Conservation (phyloP, 164 flowering plant species). For the Magnolia kwangsiensis region DNA sequence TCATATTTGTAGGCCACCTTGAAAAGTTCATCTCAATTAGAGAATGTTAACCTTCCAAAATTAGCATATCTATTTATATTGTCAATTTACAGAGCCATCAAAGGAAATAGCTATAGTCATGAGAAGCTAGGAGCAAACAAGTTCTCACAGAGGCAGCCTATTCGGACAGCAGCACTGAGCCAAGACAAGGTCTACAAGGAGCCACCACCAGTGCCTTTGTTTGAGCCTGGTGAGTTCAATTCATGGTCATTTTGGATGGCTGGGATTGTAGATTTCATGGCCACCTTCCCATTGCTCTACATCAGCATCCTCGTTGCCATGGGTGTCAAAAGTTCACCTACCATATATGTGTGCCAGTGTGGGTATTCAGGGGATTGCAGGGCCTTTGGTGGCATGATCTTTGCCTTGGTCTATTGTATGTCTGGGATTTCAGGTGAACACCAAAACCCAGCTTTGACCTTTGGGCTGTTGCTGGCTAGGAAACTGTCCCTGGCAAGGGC, state of each 20-base stretch:
- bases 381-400: conserved; percentile 76
- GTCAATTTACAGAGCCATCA: no score
- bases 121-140: no score
- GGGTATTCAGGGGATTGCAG: conserved; percentile 56
- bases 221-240: conserved; percentile 36
- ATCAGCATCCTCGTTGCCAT: conserved; percentile 62
- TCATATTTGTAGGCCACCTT: no score
- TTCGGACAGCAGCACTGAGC: conserved; percentile 52
- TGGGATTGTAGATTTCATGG: no score
- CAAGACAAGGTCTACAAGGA: conserved; percentile 49
- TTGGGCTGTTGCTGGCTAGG: conserved; percentile 15
- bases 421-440: no score
- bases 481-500: conserved; percentile 57
- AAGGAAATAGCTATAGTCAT: no score
- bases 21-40: no score
- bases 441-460: no score
- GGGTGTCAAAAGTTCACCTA: conserved; percentile 42
- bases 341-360: conserved; percentile 47
- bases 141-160: conserved; percentile 20
- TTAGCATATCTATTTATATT: no score
- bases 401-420: no score
- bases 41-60: no score
- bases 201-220: not conserved
- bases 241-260: no score
- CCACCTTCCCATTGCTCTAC: not conserved